Conservation (phyloP, 2,329 filamentous ascomycete species). For the Madurella mycetomatis region DNA sequence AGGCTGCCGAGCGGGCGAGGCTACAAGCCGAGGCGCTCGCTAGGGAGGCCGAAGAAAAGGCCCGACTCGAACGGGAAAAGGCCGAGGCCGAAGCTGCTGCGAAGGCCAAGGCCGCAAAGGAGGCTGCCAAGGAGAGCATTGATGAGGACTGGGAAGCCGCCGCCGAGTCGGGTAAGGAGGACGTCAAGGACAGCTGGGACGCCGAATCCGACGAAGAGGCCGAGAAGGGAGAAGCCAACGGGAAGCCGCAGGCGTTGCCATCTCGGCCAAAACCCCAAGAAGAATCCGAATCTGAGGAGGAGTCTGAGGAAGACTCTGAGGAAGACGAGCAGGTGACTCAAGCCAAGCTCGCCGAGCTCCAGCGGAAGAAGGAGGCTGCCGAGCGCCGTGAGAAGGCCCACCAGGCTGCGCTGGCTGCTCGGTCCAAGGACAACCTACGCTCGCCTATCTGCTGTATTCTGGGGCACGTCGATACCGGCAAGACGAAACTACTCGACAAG, state of each 20-base stretch:
- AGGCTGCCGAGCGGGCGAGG: conserved; percentile 69
- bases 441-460: conserved; percentile 99
- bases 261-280: conserved; percentile 31
- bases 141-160: conserved; percentile 88
- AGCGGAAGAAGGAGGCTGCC: conserved; percentile 82
- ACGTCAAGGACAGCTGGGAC: conserved; percentile 94
- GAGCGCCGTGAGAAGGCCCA: conserved; percentile 85
- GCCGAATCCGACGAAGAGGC: conserved; percentile 72
- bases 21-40: conserved; percentile 63
- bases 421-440: conserved; percentile 89
- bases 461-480: conserved; percentile 98
- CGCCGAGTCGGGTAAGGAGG: conserved; percentile 68
- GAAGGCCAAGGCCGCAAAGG: conserved; percentile 47
- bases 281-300: conserved; percentile 50
- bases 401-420: conserved; percentile 83
- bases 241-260: conserved; percentile 32
- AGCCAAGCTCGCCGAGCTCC: conserved; percentile 65
- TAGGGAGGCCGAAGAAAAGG: conserved; percentile 59
- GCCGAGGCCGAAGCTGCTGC: conserved; percentile 54
- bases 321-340: conserved; percentile 73
- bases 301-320: conserved; percentile 60
- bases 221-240: conserved; percentile 33
- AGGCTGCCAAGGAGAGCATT: conserved; percentile 49
- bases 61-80: conserved; percentile 48
- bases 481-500: conserved; percentile 99